Conservation (phyloP, 2,329 filamentous ascomycete genomes). For the Diplodia mutila region DNA sequence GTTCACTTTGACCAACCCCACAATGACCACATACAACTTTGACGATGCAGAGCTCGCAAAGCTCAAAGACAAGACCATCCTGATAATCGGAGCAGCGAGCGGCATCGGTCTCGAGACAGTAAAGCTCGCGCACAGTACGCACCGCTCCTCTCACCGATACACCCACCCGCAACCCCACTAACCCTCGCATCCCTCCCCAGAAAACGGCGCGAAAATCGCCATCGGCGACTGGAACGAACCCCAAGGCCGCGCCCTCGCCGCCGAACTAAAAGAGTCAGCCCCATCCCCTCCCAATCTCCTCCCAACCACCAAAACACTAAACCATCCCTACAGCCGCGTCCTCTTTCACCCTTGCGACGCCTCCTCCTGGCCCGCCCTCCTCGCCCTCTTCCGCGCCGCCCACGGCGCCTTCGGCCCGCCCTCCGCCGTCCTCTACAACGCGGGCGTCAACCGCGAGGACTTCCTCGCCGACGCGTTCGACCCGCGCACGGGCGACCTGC, state of each 20-base stretch:
- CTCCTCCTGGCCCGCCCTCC: slow-evolving; percentile 7
- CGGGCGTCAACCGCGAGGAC: slow-evolving; percentile 26
- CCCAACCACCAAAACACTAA: background rate
- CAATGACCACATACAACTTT: slow-evolving; percentile 2
- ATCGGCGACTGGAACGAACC: slow-evolving; percentile 31
- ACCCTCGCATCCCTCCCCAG: slow-evolving; percentile 15
- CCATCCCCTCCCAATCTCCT: too few species aligned
- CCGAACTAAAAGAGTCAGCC: slow-evolving; percentile 21
- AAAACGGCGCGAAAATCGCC: slow-evolving; percentile 31
- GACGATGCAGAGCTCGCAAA: background rate
- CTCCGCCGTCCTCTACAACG: slow-evolving; percentile 26
- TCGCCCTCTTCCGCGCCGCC: slow-evolving; percentile 19
- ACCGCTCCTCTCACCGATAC: background rate
- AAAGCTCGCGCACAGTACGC: slow-evolving; percentile 31
- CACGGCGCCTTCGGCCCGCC: slow-evolving; percentile 22
- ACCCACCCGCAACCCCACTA: background rate
- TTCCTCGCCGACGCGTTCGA: slow-evolving; percentile 27
- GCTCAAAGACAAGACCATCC: slow-evolving; percentile 30
- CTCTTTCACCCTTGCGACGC: slow-evolving; percentile 21
- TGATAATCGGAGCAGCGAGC: slow-evolving; percentile 33
- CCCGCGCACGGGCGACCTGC: slow-evolving; percentile 24
- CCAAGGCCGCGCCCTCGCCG: slow-evolving; percentile 27
- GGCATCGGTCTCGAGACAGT: slow-evolving; percentile 32
- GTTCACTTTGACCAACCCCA: background rate
- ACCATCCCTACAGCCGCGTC: background rate